Percentiles rank a stretch among this genome's conserved stretches.
These are phyloP conservation scores for Hypoxylon sp. DNA, from an alignment of 2,329 filamentous ascomycete genomes.

Conservation along the genomic window DNA sequence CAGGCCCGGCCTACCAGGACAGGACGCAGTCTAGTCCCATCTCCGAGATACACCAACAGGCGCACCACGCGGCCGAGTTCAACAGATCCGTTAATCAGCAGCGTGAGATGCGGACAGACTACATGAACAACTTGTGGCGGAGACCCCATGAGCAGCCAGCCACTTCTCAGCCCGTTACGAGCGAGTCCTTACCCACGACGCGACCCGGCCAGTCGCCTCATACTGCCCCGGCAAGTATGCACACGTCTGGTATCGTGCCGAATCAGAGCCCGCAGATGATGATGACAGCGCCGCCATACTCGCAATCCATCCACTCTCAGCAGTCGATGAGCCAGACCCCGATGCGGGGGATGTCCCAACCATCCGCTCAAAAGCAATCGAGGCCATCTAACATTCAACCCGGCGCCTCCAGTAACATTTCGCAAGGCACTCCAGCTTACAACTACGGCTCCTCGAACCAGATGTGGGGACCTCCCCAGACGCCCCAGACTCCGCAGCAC, in stretches of 20 bases:
- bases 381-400: slow-evolving; percentile 72
- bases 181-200: slow-evolving; percentile 62
- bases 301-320: slow-evolving; percentile 77
- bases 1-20: slow-evolving; percentile 89
- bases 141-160: slow-evolving; percentile 82
- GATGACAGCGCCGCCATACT: slow-evolving; percentile 75
- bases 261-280: slow-evolving; percentile 75
- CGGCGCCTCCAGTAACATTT: slow-evolving; percentile 65
- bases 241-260: slow-evolving; percentile 69
- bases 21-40: slow-evolving; percentile 81
- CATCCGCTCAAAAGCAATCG: slow-evolving; percentile 72
- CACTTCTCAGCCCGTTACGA: slow-evolving; percentile 61
- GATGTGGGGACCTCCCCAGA: slow-evolving; percentile 72
- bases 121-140: slow-evolving; percentile 84
- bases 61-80: slow-evolving; percentile 89
- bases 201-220: slow-evolving; percentile 71
- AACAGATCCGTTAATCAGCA: slow-evolving; percentile 87
- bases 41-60: slow-evolving; percentile 85
- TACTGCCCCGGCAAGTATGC: slow-evolving; percentile 64
- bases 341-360: slow-evolving; percentile 76
- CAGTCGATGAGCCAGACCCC: slow-evolving; percentile 78
- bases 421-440: slow-evolving; percentile 67
- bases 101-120: slow-evolving; percentile 82
- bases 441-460: slow-evolving; percentile 72
- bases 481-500: slow-evolving; percentile 72